Evolutionary conservation across 192 early-diverging fungal genomes (phyloP), one percentile per base, ranked within the genome.

Genomic region (Coemansia pectinata): DNA sequence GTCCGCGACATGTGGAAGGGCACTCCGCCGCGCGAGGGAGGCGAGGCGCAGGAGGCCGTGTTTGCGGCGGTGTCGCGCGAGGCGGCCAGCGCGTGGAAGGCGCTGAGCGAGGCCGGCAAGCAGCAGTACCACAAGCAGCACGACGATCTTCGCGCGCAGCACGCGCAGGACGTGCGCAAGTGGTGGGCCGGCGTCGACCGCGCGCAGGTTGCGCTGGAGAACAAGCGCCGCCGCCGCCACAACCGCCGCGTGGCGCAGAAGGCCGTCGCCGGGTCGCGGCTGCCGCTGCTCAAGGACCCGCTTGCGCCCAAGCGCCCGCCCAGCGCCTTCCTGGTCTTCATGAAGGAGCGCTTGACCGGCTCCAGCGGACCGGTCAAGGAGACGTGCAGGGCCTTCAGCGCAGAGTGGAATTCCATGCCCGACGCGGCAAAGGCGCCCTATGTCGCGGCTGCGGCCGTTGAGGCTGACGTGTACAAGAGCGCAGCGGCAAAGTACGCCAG

Each of bases 111-210:
- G 2, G 17, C 25, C 0, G 52, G 68, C 6, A 74, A 75, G 72
- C 47, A 60, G 19, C 7, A 19, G 23, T 78, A 72, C 45, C 25
- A 19, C 25, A 7, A 38, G 10, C 6, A 67, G 38, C 38, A 45
- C 25, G 31, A 69, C 4, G n/a, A 36, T 48, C 17, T 55, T 29
- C 48, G 47, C 17, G 57, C 38, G n/a, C 45, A 78, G 50, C 57
- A 70, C 50, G 64, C 63, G 57, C 53, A 61, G 29, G 36, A 41
- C 11, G 9, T 75, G 67, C 69, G 76, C 17, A n/a, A 69, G 48
- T 83, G 76, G 76, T 83, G 81, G 81, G 52, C 23, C 14, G 63
- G 62, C 7, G 70, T 45, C 11, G 81, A 83, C 41, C 72, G n/a
- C 40, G 48, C 27, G 14, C 38, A 70, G 60, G 66, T 83, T 2